Base-by-base conservation (phyloP, 73 alveolate genomes). In the Breviolum minutum region DNA sequence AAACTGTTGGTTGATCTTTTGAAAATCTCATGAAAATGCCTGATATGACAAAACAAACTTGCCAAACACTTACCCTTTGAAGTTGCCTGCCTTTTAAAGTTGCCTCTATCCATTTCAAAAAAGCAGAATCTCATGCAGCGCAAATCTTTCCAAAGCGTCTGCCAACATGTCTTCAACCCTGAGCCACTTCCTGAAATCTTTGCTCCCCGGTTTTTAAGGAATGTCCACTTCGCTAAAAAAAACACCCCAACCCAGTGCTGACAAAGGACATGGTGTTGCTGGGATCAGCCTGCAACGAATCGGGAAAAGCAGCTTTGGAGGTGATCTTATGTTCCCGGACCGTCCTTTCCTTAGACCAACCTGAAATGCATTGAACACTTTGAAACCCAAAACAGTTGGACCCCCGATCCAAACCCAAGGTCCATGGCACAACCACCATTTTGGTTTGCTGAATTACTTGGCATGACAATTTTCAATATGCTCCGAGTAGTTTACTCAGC, bases 261-360 rank as follows among this genome's bases (percentile, higher is more conserved):
- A 29, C 92, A 26, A 12, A 74, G 1, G 61, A 11, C 92, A 83
- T 83, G 92, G 92, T 83, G 92, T 83, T 83, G 92, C 92, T 83
- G 76, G 92, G 92, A 22, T 83, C 92, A 20, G 92, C 92, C 92
- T 83, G 76, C 32, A 30, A 19, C 24, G 62, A 30, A 13, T 9
- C n/a, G 20, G 12, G 63, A 10, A 8, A 13, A n/a, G n/a, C n/a
- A n/a, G 63, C 10, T 8, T 11, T n/a, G 70, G 26, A 40, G 16
- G 89, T 19, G 11, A 11, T 17, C 11, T 66, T 17, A 11, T 66
- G 17, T 13, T 17, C 74, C 17, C 11, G 11, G 74, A 17, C 11
- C 11, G 17, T 66, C 24, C 11, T 17, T 66, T 66, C 24, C 24
- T 17, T 13, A 11, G 11, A 66, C 17, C 74, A 66, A 66, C 17